Evolutionary conservation across 2,329 filamentous ascomycete genomes (phyloP), one percentile per base, ranked within the genome.

Genomic region (Trichoderma arundinaceum): DNA sequence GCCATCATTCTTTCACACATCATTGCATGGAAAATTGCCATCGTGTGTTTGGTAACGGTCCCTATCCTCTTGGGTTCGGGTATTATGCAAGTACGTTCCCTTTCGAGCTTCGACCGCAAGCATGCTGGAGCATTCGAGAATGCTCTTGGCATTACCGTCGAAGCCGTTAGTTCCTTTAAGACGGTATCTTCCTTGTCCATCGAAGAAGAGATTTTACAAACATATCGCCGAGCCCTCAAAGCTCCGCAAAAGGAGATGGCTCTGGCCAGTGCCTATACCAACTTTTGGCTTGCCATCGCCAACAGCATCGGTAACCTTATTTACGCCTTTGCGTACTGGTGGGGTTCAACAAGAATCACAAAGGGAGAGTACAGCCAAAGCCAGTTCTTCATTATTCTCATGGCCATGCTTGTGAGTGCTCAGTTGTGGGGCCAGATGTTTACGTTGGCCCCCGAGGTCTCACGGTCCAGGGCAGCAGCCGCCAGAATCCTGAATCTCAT

Each of bases 281-380:
- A 87, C 72, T 73, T 88, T 13, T 88, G 84, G 80, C 81, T 88
- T 7, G 86, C 88, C 2, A 78, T 88, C 41, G 82, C 86, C 15
- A 85, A 87, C 72, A 84, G 83, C 68, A 79, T 84, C 9, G 85
- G 87, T 19, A 90, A 89, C 71, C 82, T 91, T 58, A 86, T 92
- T 32, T 91, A 92, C 72, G 88, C 90, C 0, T 84, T 94, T 62
- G 88, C 90, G 0, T 93, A 92, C 76, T 94, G 90, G 89, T 94
- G 90, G 90, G 90, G 90, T 3, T 84, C 90, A 0, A 89, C 86
- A 70, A 86, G 88, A 68, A 91, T 93, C 66, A 84, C 88, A 59
- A 81, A 83, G 48, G 90, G 90, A 4, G 79, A 86, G 64, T 90
- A 90, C 69, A 81, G 78, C 2, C 85, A 84, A 49, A 86, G 88